Conservation (phyloP, 768 basidiomycete genomes). For the Steccherinum ochraceum region DNA sequence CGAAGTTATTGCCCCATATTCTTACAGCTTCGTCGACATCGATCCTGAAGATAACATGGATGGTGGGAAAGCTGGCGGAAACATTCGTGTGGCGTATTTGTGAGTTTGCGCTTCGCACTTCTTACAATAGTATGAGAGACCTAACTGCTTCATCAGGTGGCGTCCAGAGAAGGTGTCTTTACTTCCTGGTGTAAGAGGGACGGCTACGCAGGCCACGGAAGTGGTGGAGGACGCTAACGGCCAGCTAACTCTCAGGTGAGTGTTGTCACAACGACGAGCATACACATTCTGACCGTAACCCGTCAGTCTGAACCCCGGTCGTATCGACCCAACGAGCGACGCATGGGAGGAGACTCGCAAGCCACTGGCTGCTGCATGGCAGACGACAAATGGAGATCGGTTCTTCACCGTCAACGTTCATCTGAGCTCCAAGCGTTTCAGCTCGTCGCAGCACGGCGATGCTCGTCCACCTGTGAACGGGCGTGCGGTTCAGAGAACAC, state of each 20-base stretch:
- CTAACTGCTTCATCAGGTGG: constrained; percentile 27
- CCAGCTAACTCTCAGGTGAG: constrained; percentile 37
- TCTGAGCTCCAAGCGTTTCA: constrained; percentile 50
- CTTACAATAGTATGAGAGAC: too few species aligned
- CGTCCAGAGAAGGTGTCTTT: constrained; percentile 44
- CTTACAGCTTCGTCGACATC: constrained; percentile 44
- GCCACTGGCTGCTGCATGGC: constrained; percentile 54
- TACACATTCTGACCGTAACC: too few species aligned
- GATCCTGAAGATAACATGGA: constrained; percentile 48
- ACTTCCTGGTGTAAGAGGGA: constrained; percentile 39
- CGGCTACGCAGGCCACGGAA: constrained; percentile 38
- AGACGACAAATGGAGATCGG: constrained; percentile 34
- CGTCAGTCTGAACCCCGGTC: constrained; percentile 54
- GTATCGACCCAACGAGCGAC: constrained; percentile 48
- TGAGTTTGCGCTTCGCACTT: too few species aligned
- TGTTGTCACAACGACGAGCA: not conserved
- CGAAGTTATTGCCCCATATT: constrained; percentile 24
- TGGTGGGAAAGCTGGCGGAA: constrained; percentile 57
- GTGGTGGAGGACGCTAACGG: constrained; percentile 27
- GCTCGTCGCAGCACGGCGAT: constrained; percentile 48
- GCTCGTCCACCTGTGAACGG: constrained; percentile 54
- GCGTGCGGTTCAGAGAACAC: constrained; percentile 38
- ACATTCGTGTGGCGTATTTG: constrained; percentile 56
- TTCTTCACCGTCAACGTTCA: constrained; percentile 60
- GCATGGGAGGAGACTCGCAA: constrained; percentile 55